phyloP scores from a whole-genome alignment of 257 asterid species.

The Rehmannia glutinosa region DNA sequence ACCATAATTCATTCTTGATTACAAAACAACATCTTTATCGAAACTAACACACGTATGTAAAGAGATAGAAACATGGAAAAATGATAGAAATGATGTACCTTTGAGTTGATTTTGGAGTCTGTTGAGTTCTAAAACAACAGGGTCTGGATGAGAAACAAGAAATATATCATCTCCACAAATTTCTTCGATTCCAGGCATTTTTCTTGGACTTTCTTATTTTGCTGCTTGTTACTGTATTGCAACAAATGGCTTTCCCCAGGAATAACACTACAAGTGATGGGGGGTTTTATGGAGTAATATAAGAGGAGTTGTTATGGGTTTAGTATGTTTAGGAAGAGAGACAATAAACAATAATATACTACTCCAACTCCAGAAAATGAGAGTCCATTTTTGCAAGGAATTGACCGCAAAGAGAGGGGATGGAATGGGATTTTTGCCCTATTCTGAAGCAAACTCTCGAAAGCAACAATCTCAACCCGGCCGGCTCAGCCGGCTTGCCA shows the following conservation, averaged over 20 bases:
- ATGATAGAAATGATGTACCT: slow-evolving; percentile 40
- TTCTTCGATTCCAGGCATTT: slow-evolving; percentile 39
- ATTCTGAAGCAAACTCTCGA: slow-evolving; percentile 60
- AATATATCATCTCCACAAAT: slow-evolving; percentile 33
- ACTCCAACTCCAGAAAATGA: slow-evolving; percentile 25
- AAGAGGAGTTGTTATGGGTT: slow-evolving; percentile 35
- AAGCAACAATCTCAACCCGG: slow-evolving; percentile 30
- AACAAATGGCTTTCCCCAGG: slow-evolving; percentile 9
- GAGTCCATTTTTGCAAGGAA: slow-evolving; percentile 52
- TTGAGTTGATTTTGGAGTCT: slow-evolving; percentile 68
- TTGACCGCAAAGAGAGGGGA: slow-evolving; percentile 70
- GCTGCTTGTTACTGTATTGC: slow-evolving; percentile 1
- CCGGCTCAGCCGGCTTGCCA: slow-evolving; percentile 35
- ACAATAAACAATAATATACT: slow-evolving; percentile 7
- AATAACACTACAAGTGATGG: slow-evolving; percentile 1
- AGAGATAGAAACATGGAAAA: no score
- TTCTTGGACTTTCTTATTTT: slow-evolving; percentile 9
- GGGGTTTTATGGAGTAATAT: slow-evolving; percentile 32
- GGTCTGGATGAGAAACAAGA: slow-evolving; percentile 56
- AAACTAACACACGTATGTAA: no score
- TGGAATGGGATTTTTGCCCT: slow-evolving; percentile 24
- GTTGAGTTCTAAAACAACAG: slow-evolving; percentile 69
- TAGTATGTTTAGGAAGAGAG: slow-evolving; percentile 24
- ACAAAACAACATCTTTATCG: not conserved
- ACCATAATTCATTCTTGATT: slow-evolving; percentile 10